Evolutionary conservation across 73 alveolate species (phyloP).

Genomic region (Paramecium sexaurelia): DNA sequence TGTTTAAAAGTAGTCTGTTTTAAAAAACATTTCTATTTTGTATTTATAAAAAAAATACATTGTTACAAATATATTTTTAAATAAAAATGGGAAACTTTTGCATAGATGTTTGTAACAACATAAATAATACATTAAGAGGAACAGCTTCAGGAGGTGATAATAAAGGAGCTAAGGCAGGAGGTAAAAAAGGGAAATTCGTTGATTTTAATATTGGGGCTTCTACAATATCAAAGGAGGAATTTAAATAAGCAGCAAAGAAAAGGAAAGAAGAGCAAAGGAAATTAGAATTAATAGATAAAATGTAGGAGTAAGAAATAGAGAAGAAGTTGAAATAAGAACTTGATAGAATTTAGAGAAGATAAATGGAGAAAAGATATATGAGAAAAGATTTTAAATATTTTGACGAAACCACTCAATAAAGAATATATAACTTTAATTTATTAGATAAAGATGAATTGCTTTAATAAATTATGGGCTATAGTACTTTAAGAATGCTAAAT

Average conservation of each 20-base stretch:
- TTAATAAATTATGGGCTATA: not conserved
- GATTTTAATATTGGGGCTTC: constrained; percentile 44
- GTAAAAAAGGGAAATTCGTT: not conserved
- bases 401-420: not conserved
- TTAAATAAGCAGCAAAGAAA: not conserved
- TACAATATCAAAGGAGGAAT: constrained; percentile 6
- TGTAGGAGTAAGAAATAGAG: not conserved
- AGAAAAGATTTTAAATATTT: not conserved
- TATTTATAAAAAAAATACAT: no score
- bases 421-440: not conserved
- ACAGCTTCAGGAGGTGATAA: not conserved
- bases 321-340: not conserved
- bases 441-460: constrained; percentile 24
- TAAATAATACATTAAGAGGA: not conserved
- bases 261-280: not conserved
- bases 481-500: constrained; percentile 12
- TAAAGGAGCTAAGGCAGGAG: not conserved
- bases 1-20: not conserved
- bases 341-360: not conserved
- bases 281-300: constrained; percentile 20
- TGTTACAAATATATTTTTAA: not conserved
- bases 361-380: not conserved
- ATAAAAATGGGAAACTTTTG: constrained; percentile 48
- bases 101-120: constrained; percentile 4
- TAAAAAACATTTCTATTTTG: no score